Evolutionary conservation across 768 basidiomycete species (phyloP).

Genomic region (Calvatia gigantea): DNA sequence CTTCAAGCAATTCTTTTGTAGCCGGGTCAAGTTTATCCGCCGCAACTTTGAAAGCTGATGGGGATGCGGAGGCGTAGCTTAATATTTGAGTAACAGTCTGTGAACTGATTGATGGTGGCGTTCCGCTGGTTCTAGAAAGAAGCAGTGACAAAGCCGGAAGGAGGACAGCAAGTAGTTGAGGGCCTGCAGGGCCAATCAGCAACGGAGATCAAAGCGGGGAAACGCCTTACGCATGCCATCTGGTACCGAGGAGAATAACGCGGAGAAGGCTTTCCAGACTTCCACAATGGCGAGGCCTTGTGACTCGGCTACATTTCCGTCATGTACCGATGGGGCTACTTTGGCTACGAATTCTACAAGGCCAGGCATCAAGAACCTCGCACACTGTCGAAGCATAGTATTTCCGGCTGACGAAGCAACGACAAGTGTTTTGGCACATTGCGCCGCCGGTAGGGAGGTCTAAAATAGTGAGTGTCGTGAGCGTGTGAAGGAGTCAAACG

Average conservation of each 20-base stretch:
- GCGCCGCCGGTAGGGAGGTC: conserved; percentile 81
- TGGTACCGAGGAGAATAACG: conserved; percentile 52
- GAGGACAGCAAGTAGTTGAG: conserved; percentile 64
- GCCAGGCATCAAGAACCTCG: conserved; percentile 70
- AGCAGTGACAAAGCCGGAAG: conserved; percentile 75
- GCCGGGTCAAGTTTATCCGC: conserved; percentile 60
- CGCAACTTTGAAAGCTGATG: conserved; percentile 82
- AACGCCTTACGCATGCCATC: conserved; percentile 59
- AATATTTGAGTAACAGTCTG: conserved; percentile 68
- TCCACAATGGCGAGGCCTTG: conserved; percentile 68
- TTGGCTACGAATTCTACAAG: conserved; percentile 79
- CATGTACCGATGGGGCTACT: conserved; percentile 58
- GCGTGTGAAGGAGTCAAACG: background rate
- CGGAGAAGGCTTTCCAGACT: conserved; percentile 76
- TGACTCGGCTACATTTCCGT: conserved; percentile 51
- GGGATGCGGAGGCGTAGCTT: conserved; percentile 64
- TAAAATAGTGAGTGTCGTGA: conserved; percentile 23
- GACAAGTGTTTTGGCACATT: conserved; percentile 85
- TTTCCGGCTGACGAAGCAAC: conserved; percentile 66
- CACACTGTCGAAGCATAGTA: conserved; percentile 65
- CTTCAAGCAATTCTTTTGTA: conserved; percentile 64
- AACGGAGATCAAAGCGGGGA: background rate
- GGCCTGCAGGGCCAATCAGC: conserved; percentile 37
- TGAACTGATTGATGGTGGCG: conserved; percentile 44
- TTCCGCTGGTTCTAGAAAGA: conserved; percentile 40